Base-by-base conservation (phyloP, 2,329 filamentous ascomycete genomes). In the Phialocephala sp. region DNA sequence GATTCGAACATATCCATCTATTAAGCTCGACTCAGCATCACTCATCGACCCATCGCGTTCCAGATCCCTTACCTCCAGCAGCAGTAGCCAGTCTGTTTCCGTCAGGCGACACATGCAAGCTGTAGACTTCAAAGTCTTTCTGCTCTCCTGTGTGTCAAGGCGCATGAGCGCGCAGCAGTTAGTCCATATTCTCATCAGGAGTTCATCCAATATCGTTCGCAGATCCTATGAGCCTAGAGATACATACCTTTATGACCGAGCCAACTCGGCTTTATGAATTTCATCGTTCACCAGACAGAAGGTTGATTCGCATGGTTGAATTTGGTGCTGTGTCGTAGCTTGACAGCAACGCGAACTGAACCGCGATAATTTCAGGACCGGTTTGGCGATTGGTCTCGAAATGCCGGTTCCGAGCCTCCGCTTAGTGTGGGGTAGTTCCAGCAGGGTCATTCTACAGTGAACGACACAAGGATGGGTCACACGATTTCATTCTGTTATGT, bases 61-160 rank as follows among this genome's bases (percentile, higher is more conserved):
- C 36, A 11, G 52, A 47, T 18, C 36, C 20, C 88, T 78, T 82
- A 93, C 91, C 91, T 85, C 95, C 94, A 74, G 94, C 95, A 68
- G 94, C 95, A 22, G 95, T 98, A 58, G 94, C 95, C 64, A 99
- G 86, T 70, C 95, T 89, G 76, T 89, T 90, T 71, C 94, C 95
- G 81, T 99, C 95, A 15, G 95, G 92, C 35, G 95, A 99, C 70
- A 99, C 89, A 83, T 98, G 92, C 79, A 94, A 98, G 81, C 93
- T 97, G 82, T 98, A 99, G 71, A 98, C 94, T 80, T 99, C 95
- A 77, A 96, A 97, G 78, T 98, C 94, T 77, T 97, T 98, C 78
- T 97, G 92, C 82, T 99, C 95, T 77, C 94, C 91, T 92, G 74
- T 66, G 69, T 20, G 54, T 69, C 39, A 43, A 63, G 68, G 69